Evolutionary conservation across 495 filamentous ascomycete species (phyloP).

Genomic region (Arthonia radiata): DNA sequence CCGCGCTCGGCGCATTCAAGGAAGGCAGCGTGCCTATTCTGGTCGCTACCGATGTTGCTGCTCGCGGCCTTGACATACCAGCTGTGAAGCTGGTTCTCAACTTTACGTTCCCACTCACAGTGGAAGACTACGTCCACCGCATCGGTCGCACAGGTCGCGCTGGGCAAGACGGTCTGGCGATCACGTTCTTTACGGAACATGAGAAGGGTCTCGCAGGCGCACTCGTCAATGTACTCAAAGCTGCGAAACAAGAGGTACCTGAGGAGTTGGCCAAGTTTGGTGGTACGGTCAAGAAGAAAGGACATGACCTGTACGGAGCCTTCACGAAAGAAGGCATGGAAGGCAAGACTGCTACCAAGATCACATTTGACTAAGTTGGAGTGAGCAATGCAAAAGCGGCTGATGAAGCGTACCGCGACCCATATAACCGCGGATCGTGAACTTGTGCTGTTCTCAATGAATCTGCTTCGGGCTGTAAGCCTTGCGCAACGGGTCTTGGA

Average conservation of each 20-base stretch:
- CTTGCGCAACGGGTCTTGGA: too few relatives aligned
- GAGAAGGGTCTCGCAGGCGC: slow-evolving; percentile 74
- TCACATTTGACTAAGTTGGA: slow-evolving; percentile 76
- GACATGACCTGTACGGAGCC: slow-evolving; percentile 71
- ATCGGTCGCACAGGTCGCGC: slow-evolving; percentile 85
- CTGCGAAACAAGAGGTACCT: slow-evolving; percentile 68
- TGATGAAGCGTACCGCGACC: too few relatives aligned
- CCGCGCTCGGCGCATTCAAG: slow-evolving; percentile 72
- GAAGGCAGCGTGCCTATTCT: slow-evolving; percentile 61
- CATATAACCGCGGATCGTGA: too few relatives aligned
- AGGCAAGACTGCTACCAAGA: slow-evolving; percentile 69
- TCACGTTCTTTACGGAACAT: slow-evolving; percentile 82
- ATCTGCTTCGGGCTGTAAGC: too few relatives aligned
- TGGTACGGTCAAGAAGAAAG: slow-evolving; percentile 97
- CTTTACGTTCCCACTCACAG: slow-evolving; percentile 45
- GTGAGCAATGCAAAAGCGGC: too few relatives aligned
- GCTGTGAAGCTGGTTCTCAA: slow-evolving; percentile 84
- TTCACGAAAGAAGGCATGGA: slow-evolving; percentile 65
- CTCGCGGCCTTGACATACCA: slow-evolving; percentile 85
- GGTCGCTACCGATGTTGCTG: slow-evolving; percentile 91
- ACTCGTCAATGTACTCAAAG: slow-evolving; percentile 76
- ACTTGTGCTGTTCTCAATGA: too few relatives aligned
- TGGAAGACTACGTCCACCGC: slow-evolving; percentile 91
- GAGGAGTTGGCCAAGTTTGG: slow-evolving; percentile 80
- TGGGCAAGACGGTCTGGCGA: slow-evolving; percentile 67